These are phyloP conservation scores for Colletotrichum cereale DNA, from an alignment of 2,329 filamentous ascomycete species.

Conservation along the genomic window DNA sequence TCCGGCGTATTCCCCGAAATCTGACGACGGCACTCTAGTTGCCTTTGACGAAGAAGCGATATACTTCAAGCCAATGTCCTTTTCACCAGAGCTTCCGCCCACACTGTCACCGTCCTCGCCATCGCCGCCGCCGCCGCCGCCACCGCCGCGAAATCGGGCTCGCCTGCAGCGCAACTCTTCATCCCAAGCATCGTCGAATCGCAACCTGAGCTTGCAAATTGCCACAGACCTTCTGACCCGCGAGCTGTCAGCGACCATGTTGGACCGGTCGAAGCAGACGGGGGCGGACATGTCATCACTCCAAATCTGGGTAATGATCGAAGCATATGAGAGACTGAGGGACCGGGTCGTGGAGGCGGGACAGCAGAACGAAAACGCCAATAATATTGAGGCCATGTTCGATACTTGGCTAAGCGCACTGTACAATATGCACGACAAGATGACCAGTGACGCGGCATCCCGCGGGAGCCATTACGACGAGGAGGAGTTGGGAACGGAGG, in stretches of 20 bases:
- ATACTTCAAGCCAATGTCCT: constrained; percentile 60
- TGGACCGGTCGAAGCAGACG: constrained; percentile 44
- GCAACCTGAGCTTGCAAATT: constrained; percentile 62
- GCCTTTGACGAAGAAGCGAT: constrained; percentile 61
- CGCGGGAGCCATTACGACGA: constrained; percentile 44
- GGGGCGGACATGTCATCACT: constrained; percentile 56
- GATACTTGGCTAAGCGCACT: constrained; percentile 65
- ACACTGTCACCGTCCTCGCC: constrained; percentile 41
- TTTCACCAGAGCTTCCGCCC: constrained; percentile 51
- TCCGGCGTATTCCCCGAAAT: constrained; percentile 50
- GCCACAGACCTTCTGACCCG: constrained; percentile 63
- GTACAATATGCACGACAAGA: constrained; percentile 59
- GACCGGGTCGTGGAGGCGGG: constrained; percentile 56
- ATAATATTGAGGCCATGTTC: constrained; percentile 57
- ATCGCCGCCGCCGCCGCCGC: constrained; percentile 37
- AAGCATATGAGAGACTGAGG: constrained; percentile 67
- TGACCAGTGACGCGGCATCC: constrained; percentile 49
- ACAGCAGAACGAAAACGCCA: constrained; percentile 45
- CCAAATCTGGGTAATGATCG: constrained; percentile 70
- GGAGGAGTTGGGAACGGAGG: constrained; percentile 34
- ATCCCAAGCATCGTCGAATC: constrained; percentile 28
- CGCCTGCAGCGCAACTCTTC: constrained; percentile 20
- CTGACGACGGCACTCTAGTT: constrained; percentile 61
- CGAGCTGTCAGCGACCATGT: constrained; percentile 60
- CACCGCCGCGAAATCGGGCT: constrained; percentile 40